phyloP scores from a whole-genome alignment of 306 rosid genomes.

The Aeschynomene evenia region DNA sequence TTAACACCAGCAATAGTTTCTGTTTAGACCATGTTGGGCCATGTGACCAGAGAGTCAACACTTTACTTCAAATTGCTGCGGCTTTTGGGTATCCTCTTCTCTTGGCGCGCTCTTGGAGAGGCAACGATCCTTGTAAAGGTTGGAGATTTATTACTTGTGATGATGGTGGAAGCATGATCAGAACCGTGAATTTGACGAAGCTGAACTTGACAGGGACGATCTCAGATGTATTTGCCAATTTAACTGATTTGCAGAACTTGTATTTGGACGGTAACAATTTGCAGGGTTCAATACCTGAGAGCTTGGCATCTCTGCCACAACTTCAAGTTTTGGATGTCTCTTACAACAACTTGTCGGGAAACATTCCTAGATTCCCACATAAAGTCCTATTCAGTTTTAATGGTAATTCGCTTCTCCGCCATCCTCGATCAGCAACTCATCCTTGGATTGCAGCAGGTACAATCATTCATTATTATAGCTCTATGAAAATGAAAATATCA shows the following conservation, averaged over 20 bases:
- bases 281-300: constrained; percentile 39
- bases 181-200: constrained; percentile 35
- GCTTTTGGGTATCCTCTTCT: neutral
- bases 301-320: neutral
- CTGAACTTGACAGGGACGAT: constrained; percentile 49
- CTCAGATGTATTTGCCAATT: constrained; percentile 50
- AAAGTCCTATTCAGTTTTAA: neutral
- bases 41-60: neutral
- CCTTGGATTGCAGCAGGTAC: neutral
- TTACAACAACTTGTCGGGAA: neutral
- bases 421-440: neutral
- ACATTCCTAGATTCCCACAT: neutral
- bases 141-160: constrained; percentile 49
- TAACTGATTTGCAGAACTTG: constrained; percentile 42
- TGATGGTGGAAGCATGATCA: constrained; percentile 32
- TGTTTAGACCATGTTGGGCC: neutral
- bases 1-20: neutral
- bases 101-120: constrained; percentile 50
- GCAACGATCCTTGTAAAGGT: constrained; percentile 37
- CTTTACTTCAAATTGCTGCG: neutral
- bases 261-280: constrained; percentile 40
- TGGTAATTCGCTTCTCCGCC: neutral
- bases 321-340: neutral
- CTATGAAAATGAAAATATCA: too few relatives aligned
- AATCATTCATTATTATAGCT: too few relatives aligned